Evolutionary conservation across 2,329 filamentous ascomycete species (phyloP).

Genomic region (Falciphora oryzae): DNA sequence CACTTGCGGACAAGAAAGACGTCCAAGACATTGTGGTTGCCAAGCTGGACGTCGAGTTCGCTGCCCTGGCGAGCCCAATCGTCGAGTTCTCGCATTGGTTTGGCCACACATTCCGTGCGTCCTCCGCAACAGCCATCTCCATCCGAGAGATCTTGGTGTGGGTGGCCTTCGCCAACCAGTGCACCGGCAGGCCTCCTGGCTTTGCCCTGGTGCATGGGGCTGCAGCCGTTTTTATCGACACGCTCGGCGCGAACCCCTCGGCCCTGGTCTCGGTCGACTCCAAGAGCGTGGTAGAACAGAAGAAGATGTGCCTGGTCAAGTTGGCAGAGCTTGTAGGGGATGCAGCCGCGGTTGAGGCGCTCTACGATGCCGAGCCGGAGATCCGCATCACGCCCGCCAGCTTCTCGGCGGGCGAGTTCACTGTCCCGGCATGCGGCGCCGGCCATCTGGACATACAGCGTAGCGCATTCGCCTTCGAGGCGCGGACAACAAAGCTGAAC

Average conservation of each 20-base stretch:
- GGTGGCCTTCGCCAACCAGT: slow-evolving; percentile 85
- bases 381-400: slow-evolving; percentile 47
- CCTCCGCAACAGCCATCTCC: slow-evolving; percentile 71
- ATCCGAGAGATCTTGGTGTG: slow-evolving; percentile 89
- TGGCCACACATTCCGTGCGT: slow-evolving; percentile 71
- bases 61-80: slow-evolving; percentile 59
- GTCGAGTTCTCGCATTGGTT: slow-evolving; percentile 93
- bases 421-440: slow-evolving; percentile 47
- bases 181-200: slow-evolving; percentile 34
- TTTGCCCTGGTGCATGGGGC: slow-evolving; percentile 70
- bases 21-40: slow-evolving; percentile 78
- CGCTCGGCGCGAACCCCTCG: slow-evolving; percentile 89
- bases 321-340: slow-evolving; percentile 63
- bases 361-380: slow-evolving; percentile 60
- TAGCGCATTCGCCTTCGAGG: slow-evolving; percentile 66
- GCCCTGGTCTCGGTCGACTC: slow-evolving; percentile 71
- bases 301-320: slow-evolving; percentile 65
- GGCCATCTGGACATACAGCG: slow-evolving; percentile 38
- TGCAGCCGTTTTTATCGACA: slow-evolving; percentile 92
- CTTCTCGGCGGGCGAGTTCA: slow-evolving; percentile 71
- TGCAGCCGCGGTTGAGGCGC: slow-evolving; percentile 49
- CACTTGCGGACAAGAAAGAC: slow-evolving; percentile 78
- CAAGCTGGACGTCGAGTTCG: slow-evolving; percentile 57
- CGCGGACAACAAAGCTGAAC: slow-evolving; percentile 84
- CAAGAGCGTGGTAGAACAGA: slow-evolving; percentile 63